Percentiles rank a stretch among this genome's conserved stretches.
Evolutionary conservation across 108 stramenopile genomes (phyloP).

Genomic region (Discostella stelligeroides): DNA sequence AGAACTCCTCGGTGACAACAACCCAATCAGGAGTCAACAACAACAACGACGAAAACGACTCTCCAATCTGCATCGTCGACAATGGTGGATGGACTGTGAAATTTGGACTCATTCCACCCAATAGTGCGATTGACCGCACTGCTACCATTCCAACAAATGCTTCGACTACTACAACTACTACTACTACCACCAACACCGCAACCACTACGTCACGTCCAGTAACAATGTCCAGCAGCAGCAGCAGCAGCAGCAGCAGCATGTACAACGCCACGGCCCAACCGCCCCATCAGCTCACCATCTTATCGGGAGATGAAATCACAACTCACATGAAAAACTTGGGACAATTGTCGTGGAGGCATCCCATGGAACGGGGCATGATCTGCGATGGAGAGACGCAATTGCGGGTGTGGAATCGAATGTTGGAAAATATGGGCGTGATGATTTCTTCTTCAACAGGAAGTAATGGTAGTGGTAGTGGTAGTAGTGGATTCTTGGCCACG

Average conservation of each 20-base stretch:
- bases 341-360: conserved; percentile 56
- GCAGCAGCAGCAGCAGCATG: no score
- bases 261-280: conserved; percentile 82
- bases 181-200: conserved; percentile 3
- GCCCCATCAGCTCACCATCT: conserved; percentile 72
- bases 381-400: conserved; percentile 74
- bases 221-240: no score
- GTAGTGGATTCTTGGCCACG: conserved; percentile 8
- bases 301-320: conserved; percentile 74
- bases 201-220: no score
- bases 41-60: conserved; percentile 1
- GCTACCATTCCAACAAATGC: not conserved
- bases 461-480: conserved; percentile 26
- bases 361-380: conserved; percentile 74
- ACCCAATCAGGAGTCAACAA: no score
- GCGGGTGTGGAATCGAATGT: conserved; percentile 75
- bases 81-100: conserved; percentile 85
- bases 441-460: conserved; percentile 38
- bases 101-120: conserved; percentile 55
- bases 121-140: no score
- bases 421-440: conserved; percentile 54
- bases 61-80: conserved; percentile 61
- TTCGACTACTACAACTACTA: not conserved
- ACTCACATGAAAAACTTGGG: conserved; percentile 65
- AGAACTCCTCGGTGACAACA: no score